phyloP scores from a whole-genome alignment of 192 early-diverging fungal genomes.

The Coemansia sp. region DNA sequence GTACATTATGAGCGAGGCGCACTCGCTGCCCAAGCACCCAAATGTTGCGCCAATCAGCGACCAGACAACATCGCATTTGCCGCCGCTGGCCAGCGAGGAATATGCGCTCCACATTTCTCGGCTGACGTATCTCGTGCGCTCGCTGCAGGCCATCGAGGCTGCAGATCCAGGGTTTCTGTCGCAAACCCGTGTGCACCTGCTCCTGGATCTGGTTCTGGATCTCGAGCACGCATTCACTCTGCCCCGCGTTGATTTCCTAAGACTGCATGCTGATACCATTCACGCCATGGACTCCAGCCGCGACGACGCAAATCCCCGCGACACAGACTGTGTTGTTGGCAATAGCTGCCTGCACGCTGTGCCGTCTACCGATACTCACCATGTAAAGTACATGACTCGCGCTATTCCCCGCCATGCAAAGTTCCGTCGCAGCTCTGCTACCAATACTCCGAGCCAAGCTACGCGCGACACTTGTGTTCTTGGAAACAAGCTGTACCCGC shows the following conservation, averaged over 20 bases:
- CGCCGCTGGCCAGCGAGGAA: slow-evolving; percentile 42
- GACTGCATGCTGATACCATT: slow-evolving; percentile 33
- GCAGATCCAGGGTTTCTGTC: slow-evolving; percentile 40
- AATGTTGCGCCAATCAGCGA: slow-evolving; percentile 23
- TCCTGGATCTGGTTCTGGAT: slow-evolving; percentile 44
- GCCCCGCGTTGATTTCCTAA: slow-evolving; percentile 41
- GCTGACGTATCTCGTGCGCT: slow-evolving; percentile 33
- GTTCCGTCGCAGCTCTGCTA: slow-evolving; percentile 8
- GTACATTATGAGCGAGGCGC: slow-evolving; percentile 27
- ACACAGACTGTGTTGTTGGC: slow-evolving; percentile 28
- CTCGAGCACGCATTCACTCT: slow-evolving; percentile 35
- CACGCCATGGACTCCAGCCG: slow-evolving; percentile 22
- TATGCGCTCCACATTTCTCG: slow-evolving; percentile 36
- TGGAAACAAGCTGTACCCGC: slow-evolving; percentile 21
- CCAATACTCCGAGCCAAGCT: slow-evolving; percentile 1
- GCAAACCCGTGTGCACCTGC: slow-evolving; percentile 30
- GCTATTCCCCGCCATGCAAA: slow-evolving; percentile 31
- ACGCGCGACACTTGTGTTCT: slow-evolving; percentile 19
- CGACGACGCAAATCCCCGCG: background rate
- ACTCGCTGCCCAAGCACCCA: slow-evolving; percentile 22
- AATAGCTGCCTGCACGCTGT: background rate
- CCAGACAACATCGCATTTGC: slow-evolving; percentile 27
- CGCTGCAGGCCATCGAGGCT: slow-evolving; percentile 38
- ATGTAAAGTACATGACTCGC: slow-evolving; percentile 23
- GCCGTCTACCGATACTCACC: slow-evolving; percentile 9